Evolutionary conservation across 192 early-diverging fungal genomes (phyloP), one percentile per base, ranked within the genome.

Genomic region (Coemansia sp.): DNA sequence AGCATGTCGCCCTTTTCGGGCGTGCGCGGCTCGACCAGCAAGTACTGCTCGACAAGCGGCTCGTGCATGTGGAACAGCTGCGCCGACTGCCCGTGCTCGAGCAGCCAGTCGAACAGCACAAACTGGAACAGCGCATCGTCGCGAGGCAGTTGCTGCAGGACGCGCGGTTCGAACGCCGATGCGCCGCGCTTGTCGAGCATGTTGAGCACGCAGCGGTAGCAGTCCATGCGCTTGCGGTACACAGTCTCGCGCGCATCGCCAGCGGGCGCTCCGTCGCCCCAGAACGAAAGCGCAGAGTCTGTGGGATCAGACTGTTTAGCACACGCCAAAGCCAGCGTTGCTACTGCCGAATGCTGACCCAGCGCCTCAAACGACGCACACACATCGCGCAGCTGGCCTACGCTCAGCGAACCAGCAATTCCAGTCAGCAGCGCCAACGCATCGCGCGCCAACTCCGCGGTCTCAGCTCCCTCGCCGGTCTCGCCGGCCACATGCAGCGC

Each of bases 121-220:
- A 84, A 82, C 40, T 90, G 87, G 81, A 91, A 91, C 37, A 85
- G 66, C 1, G 65, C 66, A 55, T 91, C 89, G 28, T 81, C 70
- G 40, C 66, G 70, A 4, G 73, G 68, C 54, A 89, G 76, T 31
- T 78, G 24, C 12, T 56, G n/a, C 4, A 79, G 56, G 12, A 23
- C 49, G 11, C 51, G 37, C 4, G 40, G 54, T n/a, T 63, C 70
- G 4, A 67, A 24, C 10, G 36, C 53, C 1, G 51, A 11, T 17
- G 23, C 38, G 2, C 65, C 36, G 46, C 66, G 61, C 26, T 68
- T 64, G 40, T 76, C 71, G 2, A 83, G 67, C 28, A 73, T 49
- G 1, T 53, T 59, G 2, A 83, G 67, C 20, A 82, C 65, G 21
- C 72, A 73, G 14, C 38, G 23, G 73, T 85, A 82, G 61, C 82